Percentiles rank a stretch among this genome's conserved stretches.
Conservation (phyloP, 2,329 filamentous ascomycete species). For the Phaeosphaeriaceae sp. region DNA sequence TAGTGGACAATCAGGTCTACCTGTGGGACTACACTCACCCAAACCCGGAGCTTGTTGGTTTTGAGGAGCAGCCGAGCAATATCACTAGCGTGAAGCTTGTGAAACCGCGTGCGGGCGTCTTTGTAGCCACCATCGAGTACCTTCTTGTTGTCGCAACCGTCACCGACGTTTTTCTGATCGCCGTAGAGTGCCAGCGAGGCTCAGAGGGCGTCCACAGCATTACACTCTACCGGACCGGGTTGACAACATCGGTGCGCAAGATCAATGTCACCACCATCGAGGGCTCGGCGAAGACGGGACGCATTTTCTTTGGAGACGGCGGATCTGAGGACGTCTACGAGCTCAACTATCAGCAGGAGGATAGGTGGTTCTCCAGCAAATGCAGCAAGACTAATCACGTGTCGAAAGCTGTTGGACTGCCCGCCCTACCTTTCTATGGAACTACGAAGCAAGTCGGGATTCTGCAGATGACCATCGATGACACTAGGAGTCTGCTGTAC, state of each 20-base stretch:
- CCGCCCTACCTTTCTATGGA: slow-evolving; percentile 44
- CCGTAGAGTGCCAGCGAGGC: slow-evolving; percentile 72
- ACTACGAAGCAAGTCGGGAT: slow-evolving; percentile 65
- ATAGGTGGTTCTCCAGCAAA: slow-evolving; percentile 92
- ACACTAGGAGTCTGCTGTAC: slow-evolving; percentile 87
- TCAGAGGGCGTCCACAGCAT: slow-evolving; percentile 74
- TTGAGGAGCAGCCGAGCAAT: slow-evolving; percentile 84
- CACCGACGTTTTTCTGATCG: slow-evolving; percentile 84
- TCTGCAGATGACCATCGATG: slow-evolving; percentile 83
- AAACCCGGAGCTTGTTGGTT: slow-evolving; percentile 90
- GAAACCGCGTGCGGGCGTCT: slow-evolving; percentile 84
- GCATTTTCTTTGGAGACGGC: slow-evolving; percentile 89
- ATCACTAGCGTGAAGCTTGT: slow-evolving; percentile 93
- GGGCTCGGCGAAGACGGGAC: slow-evolving; percentile 77
- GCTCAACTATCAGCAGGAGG: slow-evolving; percentile 94
- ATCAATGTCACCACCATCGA: slow-evolving; percentile 79
- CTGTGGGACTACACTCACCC: slow-evolving; percentile 96
- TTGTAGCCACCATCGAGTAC: slow-evolving; percentile 83
- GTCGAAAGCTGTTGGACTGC: slow-evolving; percentile 72
- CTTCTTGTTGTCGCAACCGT: slow-evolving; percentile 89
- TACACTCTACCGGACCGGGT: slow-evolving; percentile 85
- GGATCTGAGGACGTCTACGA: slow-evolving; percentile 89
- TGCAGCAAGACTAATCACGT: slow-evolving; percentile 89
- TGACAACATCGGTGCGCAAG: slow-evolving; percentile 79
- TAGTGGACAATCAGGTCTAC: slow-evolving; percentile 94